Conservation (phyloP, 805 yeast genomes). For the Kodamaea leandrae region DNA sequence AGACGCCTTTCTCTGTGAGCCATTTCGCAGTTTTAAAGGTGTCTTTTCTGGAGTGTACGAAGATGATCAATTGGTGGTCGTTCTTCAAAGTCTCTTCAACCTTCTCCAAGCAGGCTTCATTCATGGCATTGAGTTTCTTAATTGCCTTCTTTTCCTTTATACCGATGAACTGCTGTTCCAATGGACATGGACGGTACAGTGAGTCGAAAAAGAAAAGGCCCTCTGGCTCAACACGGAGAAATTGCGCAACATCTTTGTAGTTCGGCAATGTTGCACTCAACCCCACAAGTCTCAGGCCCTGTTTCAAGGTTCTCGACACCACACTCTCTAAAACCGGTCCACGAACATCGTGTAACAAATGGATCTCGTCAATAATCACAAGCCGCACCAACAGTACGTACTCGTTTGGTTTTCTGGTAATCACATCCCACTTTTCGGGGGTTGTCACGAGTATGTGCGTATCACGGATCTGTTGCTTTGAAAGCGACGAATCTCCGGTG, state of each 20-base stretch:
- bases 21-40: constrained; percentile 80
- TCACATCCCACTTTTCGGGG: constrained; percentile 97
- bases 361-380: constrained; percentile 88
- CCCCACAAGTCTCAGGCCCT: constrained; percentile 70
- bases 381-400: constrained; percentile 56
- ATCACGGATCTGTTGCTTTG: constrained; percentile 68
- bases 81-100: constrained; percentile 58
- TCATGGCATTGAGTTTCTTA: constrained; percentile 77
- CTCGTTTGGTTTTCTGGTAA: constrained; percentile 78
- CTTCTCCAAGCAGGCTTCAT: constrained; percentile 81
- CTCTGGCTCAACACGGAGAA: constrained; percentile 58
- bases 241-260: constrained; percentile 79
- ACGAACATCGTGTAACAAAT: constrained; percentile 86
- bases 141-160: constrained; percentile 79
- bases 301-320: constrained; percentile 68
- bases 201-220: constrained; percentile 77
- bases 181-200: constrained; percentile 86
- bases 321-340: constrained; percentile 93
- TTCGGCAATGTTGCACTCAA: constrained; percentile 93
- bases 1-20: constrained; percentile 54
- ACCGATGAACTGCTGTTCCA: constrained; percentile 85
- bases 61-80: constrained; percentile 78
- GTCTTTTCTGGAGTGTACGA: constrained; percentile 93
- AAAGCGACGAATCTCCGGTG: constrained; percentile 84
- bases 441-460: constrained; percentile 89